Evolutionary conservation across 148 eudicot genomes (phyloP).

Genomic region (Chenopodium album): DNA sequence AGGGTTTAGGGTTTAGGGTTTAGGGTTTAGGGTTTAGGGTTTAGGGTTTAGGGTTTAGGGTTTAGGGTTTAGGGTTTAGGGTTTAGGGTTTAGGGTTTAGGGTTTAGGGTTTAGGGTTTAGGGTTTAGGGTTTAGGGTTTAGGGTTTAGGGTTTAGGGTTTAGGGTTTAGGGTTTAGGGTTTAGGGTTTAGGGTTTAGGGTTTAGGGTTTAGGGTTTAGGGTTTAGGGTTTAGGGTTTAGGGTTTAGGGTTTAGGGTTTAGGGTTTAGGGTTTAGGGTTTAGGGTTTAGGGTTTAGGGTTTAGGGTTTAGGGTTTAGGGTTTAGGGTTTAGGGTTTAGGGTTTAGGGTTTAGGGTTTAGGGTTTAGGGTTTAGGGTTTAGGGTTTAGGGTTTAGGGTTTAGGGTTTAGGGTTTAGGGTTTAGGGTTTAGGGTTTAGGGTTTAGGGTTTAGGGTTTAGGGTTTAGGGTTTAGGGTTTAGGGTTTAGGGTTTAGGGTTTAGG

Average conservation of each 20-base stretch:
- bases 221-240: too few relatives aligned
- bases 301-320: constrained; percentile 22
- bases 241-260: constrained; percentile 17
- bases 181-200: too few relatives aligned
- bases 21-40: too few relatives aligned
- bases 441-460: constrained; percentile 26
- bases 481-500: constrained; percentile 24
- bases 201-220: too few relatives aligned
- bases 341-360: constrained; percentile 28
- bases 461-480: constrained; percentile 26
- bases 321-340: constrained; percentile 27
- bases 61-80: too few relatives aligned
- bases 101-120: too few relatives aligned
- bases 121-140: too few relatives aligned
- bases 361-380: constrained; percentile 32
- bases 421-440: constrained; percentile 27
- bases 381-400: constrained; percentile 33
- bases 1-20: too few relatives aligned
- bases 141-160: too few relatives aligned
- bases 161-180: too few relatives aligned
- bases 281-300: constrained; percentile 20
- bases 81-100: too few relatives aligned
- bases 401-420: constrained; percentile 32
- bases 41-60: too few relatives aligned
- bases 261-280: constrained; percentile 27